Conservation (phyloP, 2,329 filamentous ascomycete species). For the Neofusicoccum parvum region DNA sequence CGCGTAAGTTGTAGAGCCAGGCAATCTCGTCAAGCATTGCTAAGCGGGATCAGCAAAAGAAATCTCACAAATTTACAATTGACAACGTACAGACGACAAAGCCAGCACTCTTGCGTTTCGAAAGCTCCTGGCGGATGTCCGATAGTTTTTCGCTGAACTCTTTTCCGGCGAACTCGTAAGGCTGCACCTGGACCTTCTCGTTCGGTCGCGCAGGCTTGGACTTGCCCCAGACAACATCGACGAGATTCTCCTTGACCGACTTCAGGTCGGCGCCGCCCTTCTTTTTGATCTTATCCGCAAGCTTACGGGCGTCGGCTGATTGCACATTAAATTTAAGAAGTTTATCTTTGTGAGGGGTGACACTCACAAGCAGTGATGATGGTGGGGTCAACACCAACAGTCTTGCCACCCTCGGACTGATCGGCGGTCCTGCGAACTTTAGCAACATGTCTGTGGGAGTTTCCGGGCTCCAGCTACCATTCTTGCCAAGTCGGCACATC, state of each 20-base stretch:
- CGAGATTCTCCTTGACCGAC: constrained; percentile 76
- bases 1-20: constrained; percentile 97
- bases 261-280: constrained; percentile 77
- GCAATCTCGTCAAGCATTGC: constrained; percentile 94
- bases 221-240: constrained; percentile 86
- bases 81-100: constrained; percentile 70
- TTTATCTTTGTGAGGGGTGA: background rate
- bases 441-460: background rate
- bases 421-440: constrained; percentile 62
- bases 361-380: constrained; percentile 70
- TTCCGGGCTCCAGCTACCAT: constrained; percentile 61
- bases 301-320: constrained; percentile 67
- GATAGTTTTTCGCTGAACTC: constrained; percentile 78
- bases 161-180: constrained; percentile 77
- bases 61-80: background rate
- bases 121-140: constrained; percentile 85
- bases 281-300: constrained; percentile 84
- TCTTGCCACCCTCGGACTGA: constrained; percentile 82
- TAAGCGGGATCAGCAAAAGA: constrained; percentile 25
- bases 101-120: constrained; percentile 83
- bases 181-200: constrained; percentile 73
- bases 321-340: background rate
- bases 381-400: constrained; percentile 87
- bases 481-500: constrained; percentile 98
- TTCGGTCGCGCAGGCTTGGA: constrained; percentile 73